Evolutionary conservation across 345 rosid genomes (phyloP), one percentile per base, ranked within the genome.

Genomic region (Brassica carinata): DNA sequence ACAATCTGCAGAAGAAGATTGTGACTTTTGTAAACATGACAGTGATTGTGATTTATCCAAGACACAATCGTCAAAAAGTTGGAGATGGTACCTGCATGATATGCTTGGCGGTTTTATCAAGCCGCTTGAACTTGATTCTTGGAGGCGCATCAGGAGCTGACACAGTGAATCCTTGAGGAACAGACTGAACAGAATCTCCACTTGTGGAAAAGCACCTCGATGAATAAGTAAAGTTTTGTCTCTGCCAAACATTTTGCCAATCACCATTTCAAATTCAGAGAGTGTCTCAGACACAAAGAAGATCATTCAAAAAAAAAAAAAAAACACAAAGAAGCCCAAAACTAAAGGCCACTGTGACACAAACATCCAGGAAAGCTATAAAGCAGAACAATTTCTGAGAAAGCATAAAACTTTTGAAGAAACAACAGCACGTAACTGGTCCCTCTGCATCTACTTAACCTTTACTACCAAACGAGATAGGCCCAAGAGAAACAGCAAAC

Each of bases 41-140:
- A 14, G 18, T 51, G 58, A 51, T 51, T n/a, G n/a, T n/a, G n/a
- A n/a, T n/a, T n/a, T n/a, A n/a, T n/a, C n/a, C n/a, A n/a, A n/a
- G n/a, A n/a, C n/a, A n/a, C n/a, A n/a, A n/a, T n/a, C n/a, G n/a
- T n/a, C n/a, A n/a, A n/a, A n/a, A n/a, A n/a, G n/a, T n/a, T n/a
- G n/a, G n/a, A n/a, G n/a, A n/a, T n/a, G n/a, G 31, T 59, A 81
- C 97, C 95, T 90, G 91, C 99, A 92, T 96, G 76, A 93, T 93
- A 79, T 96, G 86, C 88, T 81, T 84, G 26, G 92, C 92, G 59
- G 96, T 90, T 83, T 96, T 96, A 84, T 91, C 97, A 38, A 91
- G 95, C 76, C 97, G 89, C 88, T 96, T 96, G 67, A 94, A 96
- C 78, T 92, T 96, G 80, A 94, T 85, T 68, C 90, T 91, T 27